A percentile compares a stretch with the other conserved stretches of the same genome.
phyloP scores from a whole-genome alignment of 371 early-diverging fungal species.

The Syncephalastrum racemosum region DNA sequence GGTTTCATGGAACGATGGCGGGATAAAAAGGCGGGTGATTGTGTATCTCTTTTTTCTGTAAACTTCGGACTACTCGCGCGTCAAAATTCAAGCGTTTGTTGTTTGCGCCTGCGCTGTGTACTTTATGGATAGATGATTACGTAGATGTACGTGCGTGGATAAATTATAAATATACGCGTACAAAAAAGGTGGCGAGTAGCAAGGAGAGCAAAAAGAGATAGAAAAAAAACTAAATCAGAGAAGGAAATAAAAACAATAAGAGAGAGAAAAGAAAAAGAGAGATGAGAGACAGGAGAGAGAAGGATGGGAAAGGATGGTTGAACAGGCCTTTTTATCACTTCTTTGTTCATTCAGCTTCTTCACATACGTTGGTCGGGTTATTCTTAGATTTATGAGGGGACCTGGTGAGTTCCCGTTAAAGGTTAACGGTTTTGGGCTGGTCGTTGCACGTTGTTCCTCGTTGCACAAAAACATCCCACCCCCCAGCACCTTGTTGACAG shows the following conservation, averaged over 20 bases:
- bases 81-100: too few species aligned
- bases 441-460: constrained; percentile 16
- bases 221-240: background rate
- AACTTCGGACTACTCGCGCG: too few species aligned
- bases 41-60: too few species aligned
- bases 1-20: too few species aligned
- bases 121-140: too few species aligned
- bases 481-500: constrained; percentile 5
- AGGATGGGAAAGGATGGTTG: background rate
- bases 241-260: background rate
- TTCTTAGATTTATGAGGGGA: constrained; percentile 11
- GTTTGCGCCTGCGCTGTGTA: too few species aligned
- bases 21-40: too few species aligned
- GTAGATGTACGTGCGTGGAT: too few species aligned
- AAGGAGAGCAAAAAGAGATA: too few species aligned
- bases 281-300: constrained; percentile 1
- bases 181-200: too few species aligned
- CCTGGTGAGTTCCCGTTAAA: constrained; percentile 11
- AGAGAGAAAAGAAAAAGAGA: background rate
- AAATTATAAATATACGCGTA: too few species aligned
- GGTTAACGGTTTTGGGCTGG: constrained; percentile 12
- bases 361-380: constrained; percentile 3
- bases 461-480: constrained; percentile 8
- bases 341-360: background rate
- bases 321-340: too few species aligned